phyloP scores from a whole-genome alignment of 768 basidiomycete genomes.

The Gautieria morchelliformis region DNA sequence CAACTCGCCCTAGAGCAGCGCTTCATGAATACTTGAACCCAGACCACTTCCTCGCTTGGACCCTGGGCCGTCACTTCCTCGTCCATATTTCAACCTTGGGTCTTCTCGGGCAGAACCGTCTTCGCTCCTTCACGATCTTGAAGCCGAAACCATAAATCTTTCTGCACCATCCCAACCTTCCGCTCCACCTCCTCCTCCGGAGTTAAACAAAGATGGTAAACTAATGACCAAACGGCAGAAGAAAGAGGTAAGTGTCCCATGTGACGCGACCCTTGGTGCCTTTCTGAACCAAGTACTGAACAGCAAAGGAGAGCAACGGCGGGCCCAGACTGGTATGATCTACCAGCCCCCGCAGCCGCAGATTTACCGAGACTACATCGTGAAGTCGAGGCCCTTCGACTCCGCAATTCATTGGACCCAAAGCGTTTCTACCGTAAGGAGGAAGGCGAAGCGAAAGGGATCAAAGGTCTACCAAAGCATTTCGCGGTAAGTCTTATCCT shows the following conservation, averaged over 20 bases:
- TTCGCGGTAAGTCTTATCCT: constrained; percentile 44
- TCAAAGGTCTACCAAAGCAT: constrained; percentile 74
- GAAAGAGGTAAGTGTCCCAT: constrained; percentile 8
- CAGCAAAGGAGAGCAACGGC: constrained; percentile 66
- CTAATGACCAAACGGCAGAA: constrained; percentile 62
- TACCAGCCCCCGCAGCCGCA: constrained; percentile 40
- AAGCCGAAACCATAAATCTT: constrained; percentile 41
- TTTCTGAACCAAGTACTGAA: neutral
- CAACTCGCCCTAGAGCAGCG: neutral
- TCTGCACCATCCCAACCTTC: constrained; percentile 48
- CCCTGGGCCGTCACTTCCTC: constrained; percentile 48
- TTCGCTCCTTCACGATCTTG: constrained; percentile 49
- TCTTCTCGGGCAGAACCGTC: constrained; percentile 33
- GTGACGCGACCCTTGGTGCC: neutral
- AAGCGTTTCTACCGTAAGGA: constrained; percentile 88
- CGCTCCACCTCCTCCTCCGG: constrained; percentile 53
- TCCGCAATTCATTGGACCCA: constrained; percentile 83
- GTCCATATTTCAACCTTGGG: constrained; percentile 52
- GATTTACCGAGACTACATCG: constrained; percentile 72
- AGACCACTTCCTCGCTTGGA: constrained; percentile 58
- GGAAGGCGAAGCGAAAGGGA: constrained; percentile 71
- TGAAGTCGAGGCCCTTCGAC: constrained; percentile 79
- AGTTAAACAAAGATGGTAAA: constrained; percentile 41
- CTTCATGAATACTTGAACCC: constrained; percentile 2
- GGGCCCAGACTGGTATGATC: constrained; percentile 79